Base-by-base conservation (phyloP, 192 early-diverging fungal species). In the Rhizoclosmatium globosum region DNA sequence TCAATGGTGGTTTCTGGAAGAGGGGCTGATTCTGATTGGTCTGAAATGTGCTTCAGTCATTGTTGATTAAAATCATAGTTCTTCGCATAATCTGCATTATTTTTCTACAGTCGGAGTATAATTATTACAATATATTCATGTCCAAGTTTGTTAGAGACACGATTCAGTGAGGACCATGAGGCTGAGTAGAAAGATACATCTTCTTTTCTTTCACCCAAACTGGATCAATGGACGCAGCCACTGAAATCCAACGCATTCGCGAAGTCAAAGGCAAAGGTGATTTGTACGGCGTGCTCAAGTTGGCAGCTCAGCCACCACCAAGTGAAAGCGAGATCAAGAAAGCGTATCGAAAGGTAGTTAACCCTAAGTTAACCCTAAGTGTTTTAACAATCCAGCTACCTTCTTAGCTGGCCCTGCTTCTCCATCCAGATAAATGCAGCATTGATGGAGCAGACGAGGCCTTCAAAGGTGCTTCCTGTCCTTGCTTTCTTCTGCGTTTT, bases 401-500 rank as follows among this genome's bases (percentile, higher is more conserved):
- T 15, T 2, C 9, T 46, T 78, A 93, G 88, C 84, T 95, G 53
- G 95, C 95, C 43, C 86, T 96, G 42, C 85, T 90, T 57, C 92
- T 96, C 76, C 95, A 96, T 71, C 95, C 95, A 2, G 95, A 96
- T 71, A 96, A 96, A 77, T 95, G 95, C 68, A 87, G 81, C 2
- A 94, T 93, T 17, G 92, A 93, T 2, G 94, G 95, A 15, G 93
- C 94, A 38, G 95, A 95, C 69, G 95, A 96, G 77, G 95, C 95
- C 0, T 96, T 96, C 78, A 96, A 96, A 84, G 81, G 92, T 92
- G 82, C 13, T 53, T 1, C 2, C 45, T 69, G 41, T 9, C n/a
- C 17, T 9, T 4, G 17, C 48, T 19, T 45, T 41, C 69, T 13
- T 2, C 67, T 76, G 44, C 4, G 0, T 31, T 31, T 31, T 31